A percentile compares a stretch with the other conserved stretches of the same genome.
Evolutionary conservation across 371 early-diverging fungal genomes (phyloP).

Genomic region (Apophysomyces ossiformis): DNA sequence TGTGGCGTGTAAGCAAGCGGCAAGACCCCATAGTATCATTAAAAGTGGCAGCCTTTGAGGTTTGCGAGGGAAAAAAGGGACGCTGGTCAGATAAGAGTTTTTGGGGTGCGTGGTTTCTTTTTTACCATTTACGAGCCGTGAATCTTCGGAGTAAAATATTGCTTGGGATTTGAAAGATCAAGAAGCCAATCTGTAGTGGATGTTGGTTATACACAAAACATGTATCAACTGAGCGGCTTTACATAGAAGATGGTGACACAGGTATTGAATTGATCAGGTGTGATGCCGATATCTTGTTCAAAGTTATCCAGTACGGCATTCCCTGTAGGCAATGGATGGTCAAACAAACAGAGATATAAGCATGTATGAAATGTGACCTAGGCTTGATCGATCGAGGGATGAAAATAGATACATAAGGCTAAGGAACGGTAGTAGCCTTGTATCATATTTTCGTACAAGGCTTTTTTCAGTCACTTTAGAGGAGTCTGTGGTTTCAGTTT

Average conservation of each 20-base stretch:
- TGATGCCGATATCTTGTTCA: constrained; percentile 50
- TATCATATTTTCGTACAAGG: constrained; percentile 52
- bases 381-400: constrained; percentile 54
- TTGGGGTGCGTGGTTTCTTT: too few relatives aligned
- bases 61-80: neutral
- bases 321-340: constrained; percentile 23
- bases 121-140: constrained; percentile 46
- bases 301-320: constrained; percentile 56
- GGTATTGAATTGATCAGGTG: constrained; percentile 52
- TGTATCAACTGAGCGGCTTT: neutral
- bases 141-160: constrained; percentile 48
- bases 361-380: constrained; percentile 30
- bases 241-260: constrained; percentile 54
- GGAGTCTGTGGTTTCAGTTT: neutral
- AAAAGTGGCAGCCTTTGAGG: constrained; percentile 42
- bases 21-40: constrained; percentile 47
- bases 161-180: constrained; percentile 54
- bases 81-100: neutral
- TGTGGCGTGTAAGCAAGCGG: constrained; percentile 43
- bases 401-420: constrained; percentile 57
- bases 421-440: constrained; percentile 49
- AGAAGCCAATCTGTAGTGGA: constrained; percentile 36
- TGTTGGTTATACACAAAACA: neutral
- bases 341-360: neutral
- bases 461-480: constrained; percentile 16